Evolutionary conservation across 257 asterid genomes (phyloP), one percentile per base, ranked within the genome.

Genomic region (Fraxinus anomala): DNA sequence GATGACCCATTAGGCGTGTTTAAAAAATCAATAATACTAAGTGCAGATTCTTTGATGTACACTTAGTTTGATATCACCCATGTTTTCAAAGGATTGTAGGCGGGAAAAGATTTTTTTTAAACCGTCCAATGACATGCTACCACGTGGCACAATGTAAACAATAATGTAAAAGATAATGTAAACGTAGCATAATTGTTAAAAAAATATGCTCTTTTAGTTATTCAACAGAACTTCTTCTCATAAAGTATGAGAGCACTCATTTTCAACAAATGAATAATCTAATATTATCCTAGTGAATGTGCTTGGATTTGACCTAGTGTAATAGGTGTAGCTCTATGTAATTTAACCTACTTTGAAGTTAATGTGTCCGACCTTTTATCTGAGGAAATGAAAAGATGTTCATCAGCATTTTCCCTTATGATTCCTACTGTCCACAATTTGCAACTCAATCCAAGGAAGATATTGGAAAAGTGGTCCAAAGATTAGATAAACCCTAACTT

Each of bases 391-490:
- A 61, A 61, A 6, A 61, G 28, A 61, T 61, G 31, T 24, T 61
- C 33, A 23, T 24, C 17, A 61, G 16, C 34, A 26, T 23, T 26
- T 63, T 63, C 19, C 17, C 69, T 63, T 26, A 2, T 63, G 36
- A 30, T 66, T 65, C 33, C 63, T 28, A 72, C 31, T 75, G 42
- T 12, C 4, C 42, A 11, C 34, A 63, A 26, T 16, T 19, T 26
- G 75, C 36, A 72, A 76, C 47, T 54, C 33, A 33, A 47, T 42
- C 21, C 40, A 28, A 44, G 80, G 75, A 79, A 59, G 82, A 73
- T 51, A 73, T 56, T 82, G 88, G 88, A 82, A 39, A 79, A 76
- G 88, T 85, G 86, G 88, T 85, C 86, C 88, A 70, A 79, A 82
- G 54, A 56, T 39, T 67, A 76, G 14, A 70, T 21, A 70, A 81